Base-by-base conservation (phyloP, 2,329 filamentous ascomycete genomes). In the Colletotrichum lini region DNA sequence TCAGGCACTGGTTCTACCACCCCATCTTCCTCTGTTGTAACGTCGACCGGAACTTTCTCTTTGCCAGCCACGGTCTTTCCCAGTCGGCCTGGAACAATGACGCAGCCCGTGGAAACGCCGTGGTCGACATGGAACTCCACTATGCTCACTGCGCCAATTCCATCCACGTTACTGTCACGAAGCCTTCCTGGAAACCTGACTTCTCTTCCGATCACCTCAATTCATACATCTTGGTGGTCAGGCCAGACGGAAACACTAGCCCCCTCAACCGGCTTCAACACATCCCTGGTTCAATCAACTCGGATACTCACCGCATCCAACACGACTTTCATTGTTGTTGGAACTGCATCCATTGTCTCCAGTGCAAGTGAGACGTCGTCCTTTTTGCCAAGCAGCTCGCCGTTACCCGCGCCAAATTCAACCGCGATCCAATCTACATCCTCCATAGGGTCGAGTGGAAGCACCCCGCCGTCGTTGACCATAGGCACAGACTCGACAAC, bases 81-180 rank as follows among this genome's bases (percentile, higher is more conserved):
- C 30, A 45, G n/a, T 12, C 38, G 47, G 3, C 6, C 26, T 40
- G 44, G 45, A 12, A 45, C 65, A 16, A 8, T 71, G 53, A 71
- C 68, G 5, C 65, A 59, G 26, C 65, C 68, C 9, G 65, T 71
- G 42, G 65, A 71, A 47, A 54, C 26, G 7, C 52, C 58, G 2
- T 68, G 57, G 65, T 30, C 64, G 13, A 67, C 68, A 6, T 67
- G 58, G 65, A 63, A 68, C 35, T 71, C 68, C 10, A 63, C 49
- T 16, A 59, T 59, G 40, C 42, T 45, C 21, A 45, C 23, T 16
- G 38, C 40, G 40, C 42, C 56, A 4, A 35, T 45, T 44, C 16
- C 42, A n/a, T 59, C 23, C 38, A 7, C 18, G n/a, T 21, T n/a
- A 23, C 18, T 10, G n/a, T 50, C 47, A n/a, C 47, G 4, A 50